Evolutionary conservation across 2,329 filamentous ascomycete genomes (phyloP).

Genomic region (Alternaria conjuncta): DNA sequence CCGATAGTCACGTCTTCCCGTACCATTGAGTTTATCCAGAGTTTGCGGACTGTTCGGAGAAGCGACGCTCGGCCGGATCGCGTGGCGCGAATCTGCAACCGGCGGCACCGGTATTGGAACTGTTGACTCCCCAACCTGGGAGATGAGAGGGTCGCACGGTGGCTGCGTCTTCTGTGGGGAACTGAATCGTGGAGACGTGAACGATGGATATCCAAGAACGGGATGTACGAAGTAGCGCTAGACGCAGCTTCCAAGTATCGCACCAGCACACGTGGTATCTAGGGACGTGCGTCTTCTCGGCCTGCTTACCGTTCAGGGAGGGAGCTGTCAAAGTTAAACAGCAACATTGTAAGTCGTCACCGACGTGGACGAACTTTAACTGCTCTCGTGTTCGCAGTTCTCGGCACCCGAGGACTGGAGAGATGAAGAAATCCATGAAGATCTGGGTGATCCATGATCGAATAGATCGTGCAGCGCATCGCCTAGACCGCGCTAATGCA

Average conservation of each 20-base stretch:
- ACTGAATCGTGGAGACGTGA: neutral
- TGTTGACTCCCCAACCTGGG: neutral
- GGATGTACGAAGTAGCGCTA: neutral
- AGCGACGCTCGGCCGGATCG: neutral
- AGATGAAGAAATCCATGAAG: neutral
- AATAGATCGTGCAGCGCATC: neutral
- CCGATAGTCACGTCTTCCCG: neutral
- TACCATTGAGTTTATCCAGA: neutral
- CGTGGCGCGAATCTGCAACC: neutral
- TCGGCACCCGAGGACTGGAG: neutral
- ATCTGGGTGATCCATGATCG: neutral
- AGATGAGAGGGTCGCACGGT: neutral
- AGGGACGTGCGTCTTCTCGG: neutral
- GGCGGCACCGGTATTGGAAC: neutral
- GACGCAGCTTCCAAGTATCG: neutral
- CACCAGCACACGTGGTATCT: neutral
- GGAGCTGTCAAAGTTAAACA: neutral
- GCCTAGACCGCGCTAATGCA: neutral
- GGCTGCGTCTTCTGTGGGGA: neutral
- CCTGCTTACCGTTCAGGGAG: neutral
- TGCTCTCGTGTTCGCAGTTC: neutral
- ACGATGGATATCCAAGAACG: neutral
- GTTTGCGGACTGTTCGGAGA: neutral
- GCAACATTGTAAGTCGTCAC: neutral
- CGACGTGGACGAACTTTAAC: neutral